A percentile compares a stretch with the other conserved stretches of the same genome.
Evolutionary conservation across 345 rosid species (phyloP).

Genomic region (Eutrema heterophyllum): DNA sequence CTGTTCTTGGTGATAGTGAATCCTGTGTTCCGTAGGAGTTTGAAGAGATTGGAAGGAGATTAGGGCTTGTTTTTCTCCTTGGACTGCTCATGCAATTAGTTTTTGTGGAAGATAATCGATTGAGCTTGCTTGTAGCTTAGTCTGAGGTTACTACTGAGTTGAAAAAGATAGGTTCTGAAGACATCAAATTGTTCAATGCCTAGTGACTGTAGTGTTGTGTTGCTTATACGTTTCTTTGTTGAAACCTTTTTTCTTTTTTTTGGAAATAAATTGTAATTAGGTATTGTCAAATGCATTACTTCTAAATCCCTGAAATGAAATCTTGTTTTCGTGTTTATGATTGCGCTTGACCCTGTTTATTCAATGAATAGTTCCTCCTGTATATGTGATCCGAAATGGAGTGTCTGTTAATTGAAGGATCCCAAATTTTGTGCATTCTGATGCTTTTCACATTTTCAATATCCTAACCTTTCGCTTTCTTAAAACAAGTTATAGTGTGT

Average conservation of each 20-base stretch:
- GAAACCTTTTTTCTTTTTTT: not conserved
- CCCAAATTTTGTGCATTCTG: not conserved
- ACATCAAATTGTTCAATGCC: not conserved
- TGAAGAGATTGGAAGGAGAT: not conserved
- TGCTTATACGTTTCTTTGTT: not conserved
- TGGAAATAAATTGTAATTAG: not conserved
- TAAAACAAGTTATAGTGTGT: not conserved
- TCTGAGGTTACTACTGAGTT: not conserved
- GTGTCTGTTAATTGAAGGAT: not conserved
- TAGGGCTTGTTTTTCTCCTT: not conserved
- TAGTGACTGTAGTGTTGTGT: not conserved
- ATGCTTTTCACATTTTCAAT: not conserved
- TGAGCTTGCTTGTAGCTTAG: conserved; percentile 14
- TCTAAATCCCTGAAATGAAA: not conserved
- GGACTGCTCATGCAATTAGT: conserved; percentile 27
- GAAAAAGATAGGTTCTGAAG: not conserved
- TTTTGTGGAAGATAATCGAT: not conserved
- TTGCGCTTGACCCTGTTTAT: not conserved
- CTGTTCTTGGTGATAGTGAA: not conserved
- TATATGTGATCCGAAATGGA: not conserved
- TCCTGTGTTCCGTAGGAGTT: not conserved
- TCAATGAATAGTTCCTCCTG: not conserved
- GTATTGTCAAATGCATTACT: not conserved
- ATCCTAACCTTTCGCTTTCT: not conserved
- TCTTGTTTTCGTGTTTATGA: not conserved